Base-by-base conservation (phyloP, 768 basidiomycete genomes). In the Clathrus columnatus region DNA sequence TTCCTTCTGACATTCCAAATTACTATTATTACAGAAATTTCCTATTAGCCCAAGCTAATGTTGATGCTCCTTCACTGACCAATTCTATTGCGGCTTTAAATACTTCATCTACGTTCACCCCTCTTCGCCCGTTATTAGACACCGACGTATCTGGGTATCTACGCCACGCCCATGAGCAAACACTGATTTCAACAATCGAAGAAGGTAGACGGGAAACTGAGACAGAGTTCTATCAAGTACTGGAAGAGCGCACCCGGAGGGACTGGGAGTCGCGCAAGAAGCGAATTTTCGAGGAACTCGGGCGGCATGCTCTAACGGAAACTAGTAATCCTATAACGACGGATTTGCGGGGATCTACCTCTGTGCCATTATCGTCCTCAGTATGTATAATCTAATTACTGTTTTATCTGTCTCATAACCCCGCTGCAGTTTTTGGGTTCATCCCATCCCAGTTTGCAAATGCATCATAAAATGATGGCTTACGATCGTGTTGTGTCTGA, bases 401-500 rank as follows among this genome's bases (percentile, higher is more conserved):
- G 18, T n/a, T n/a, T n/a, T n/a, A n/a, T n/a, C n/a, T n/a, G n/a
- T n/a, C n/a, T n/a, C n/a, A n/a, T n/a, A n/a, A n/a, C n/a, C n/a
- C n/a, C n/a, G n/a, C n/a, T 58, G 16, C n/a, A 60, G 59, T 48
- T 51, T 20, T 57, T 56, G 7, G 51, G 44, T 7, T 48, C 57
- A 7, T 28, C 49, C n/a, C 30, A 46, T 16, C 56, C 59, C 10
- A 57, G 51, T 46, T 67, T 88, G 41, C 87, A 90, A 64, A 87
- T 87, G 85, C 92, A 94, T 68, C 83, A 79, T 69, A 90, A 89
- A 70, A 93, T 97, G 93, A 91, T 97, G 87, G 84, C 83, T 11
- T 99, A 97, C 67, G 89, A 94, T 72, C 81, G 82, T 48, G 84
- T 88, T 28, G 73, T 97, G 43, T 73, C 79, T 6, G 82, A 89